phyloP scores from a whole-genome alignment of 129 eudicot species.

The Calendula officinalis region DNA sequence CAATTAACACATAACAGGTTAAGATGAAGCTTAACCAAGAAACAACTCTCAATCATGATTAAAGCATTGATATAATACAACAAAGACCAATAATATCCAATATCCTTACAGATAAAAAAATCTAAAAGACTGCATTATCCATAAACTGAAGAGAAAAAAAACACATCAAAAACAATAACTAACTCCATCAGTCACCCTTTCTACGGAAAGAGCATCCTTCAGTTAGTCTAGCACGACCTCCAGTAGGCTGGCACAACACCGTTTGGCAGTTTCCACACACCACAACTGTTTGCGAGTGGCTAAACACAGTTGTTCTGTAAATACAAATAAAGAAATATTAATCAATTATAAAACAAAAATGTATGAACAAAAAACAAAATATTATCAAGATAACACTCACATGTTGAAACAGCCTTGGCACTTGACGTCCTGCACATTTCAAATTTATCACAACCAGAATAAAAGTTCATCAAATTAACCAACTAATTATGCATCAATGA shows the following conservation, averaged over 20 bases:
- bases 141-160: background rate
- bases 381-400: conserved; percentile 20
- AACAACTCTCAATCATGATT: too few relatives aligned
- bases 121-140: conserved; percentile 4
- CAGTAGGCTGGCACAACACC: conserved; percentile 45
- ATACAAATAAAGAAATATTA: background rate
- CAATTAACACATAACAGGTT: too few relatives aligned
- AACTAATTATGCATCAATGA: too few relatives aligned
- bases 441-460: background rate
- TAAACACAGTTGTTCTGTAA: conserved; percentile 32
- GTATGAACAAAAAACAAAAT: background rate
- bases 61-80: background rate
- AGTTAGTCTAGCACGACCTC: conserved; percentile 37
- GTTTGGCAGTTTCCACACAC: conserved; percentile 36
- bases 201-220: conserved; percentile 40
- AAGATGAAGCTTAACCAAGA: too few relatives aligned
- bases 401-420: conserved; percentile 34
- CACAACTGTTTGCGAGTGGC: too few relatives aligned
- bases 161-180: conserved; percentile 13
- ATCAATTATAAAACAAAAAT: background rate
- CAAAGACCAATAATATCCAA: background rate
- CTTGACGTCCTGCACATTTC: conserved; percentile 15
- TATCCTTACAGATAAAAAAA: background rate
- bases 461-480: too few relatives aligned
- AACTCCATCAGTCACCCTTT: conserved; percentile 30